Percentiles rank a stretch among this genome's conserved stretches.
Evolutionary conservation across 768 basidiomycete genomes (phyloP).

Genomic region (Solioccasus polychromus): DNA sequence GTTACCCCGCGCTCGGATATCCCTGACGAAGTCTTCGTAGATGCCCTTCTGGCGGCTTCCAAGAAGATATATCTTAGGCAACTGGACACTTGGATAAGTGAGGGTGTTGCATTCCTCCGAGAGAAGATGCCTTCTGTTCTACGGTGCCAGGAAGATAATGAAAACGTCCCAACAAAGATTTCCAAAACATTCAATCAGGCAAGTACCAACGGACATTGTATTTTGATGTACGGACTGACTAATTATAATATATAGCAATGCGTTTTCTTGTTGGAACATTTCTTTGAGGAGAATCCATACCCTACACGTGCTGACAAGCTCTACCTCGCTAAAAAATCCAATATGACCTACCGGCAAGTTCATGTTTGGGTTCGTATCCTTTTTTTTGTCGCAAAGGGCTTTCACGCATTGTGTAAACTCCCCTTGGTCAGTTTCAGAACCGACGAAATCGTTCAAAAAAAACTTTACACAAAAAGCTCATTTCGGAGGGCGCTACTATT

Average conservation of each 20-base stretch:
- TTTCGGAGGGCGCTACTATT: neutral
- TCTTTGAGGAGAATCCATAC: constrained; percentile 13
- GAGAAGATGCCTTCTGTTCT: neutral
- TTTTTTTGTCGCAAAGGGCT: fast-evolving
- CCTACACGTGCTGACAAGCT: constrained; percentile 10
- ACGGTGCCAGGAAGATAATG: neutral
- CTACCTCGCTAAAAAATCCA: constrained; percentile 9
- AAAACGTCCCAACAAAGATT: no score
- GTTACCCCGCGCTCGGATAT: neutral
- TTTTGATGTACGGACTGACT: no score
- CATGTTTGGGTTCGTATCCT: constrained; percentile 12
- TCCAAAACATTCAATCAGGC: no score
- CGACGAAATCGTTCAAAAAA: constrained; percentile 10
- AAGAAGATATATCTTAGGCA: constrained; percentile 2
- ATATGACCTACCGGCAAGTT: constrained; percentile 15
- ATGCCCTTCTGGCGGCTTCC: constrained; percentile 1
- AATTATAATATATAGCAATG: no score
- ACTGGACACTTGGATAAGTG: neutral
- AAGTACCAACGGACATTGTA: no score
- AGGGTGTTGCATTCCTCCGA: neutral
- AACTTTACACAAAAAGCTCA: neutral
- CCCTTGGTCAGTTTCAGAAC: constrained; percentile 20
- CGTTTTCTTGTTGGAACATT: constrained; percentile 7
- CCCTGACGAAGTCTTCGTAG: neutral
- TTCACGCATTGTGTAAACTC: neutral